These are phyloP conservation scores for Olyra latifolia DNA, from an alignment of 176 grass and related monocot genomes.

Conservation along the genomic window DNA sequence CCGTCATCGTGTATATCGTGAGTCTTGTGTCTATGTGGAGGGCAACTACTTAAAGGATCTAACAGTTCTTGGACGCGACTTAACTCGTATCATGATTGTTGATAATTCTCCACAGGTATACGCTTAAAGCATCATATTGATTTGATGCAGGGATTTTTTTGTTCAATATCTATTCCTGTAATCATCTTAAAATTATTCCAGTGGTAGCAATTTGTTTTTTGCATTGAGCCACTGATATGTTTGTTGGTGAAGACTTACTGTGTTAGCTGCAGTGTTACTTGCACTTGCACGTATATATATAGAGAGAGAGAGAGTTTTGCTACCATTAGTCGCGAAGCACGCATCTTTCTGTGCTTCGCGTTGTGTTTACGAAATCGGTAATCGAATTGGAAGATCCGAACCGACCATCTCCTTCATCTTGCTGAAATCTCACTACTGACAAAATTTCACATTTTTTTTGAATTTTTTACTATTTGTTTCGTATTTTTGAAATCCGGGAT, in stretches of 20 bases:
- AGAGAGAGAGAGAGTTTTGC: no score
- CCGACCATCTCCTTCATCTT: no score
- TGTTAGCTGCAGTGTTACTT: background rate
- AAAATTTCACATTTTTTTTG: no score
- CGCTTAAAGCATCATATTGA: background rate
- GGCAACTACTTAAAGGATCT: constrained; percentile 99
- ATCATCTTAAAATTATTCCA: background rate
- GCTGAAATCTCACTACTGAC: no score
- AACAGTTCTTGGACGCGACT: constrained; percentile 80
- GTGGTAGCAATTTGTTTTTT: background rate
- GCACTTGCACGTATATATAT: background rate
- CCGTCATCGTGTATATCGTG: constrained; percentile 87
- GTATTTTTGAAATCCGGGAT: no score
- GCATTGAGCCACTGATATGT: background rate
- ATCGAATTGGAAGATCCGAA: no score
- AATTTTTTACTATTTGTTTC: no score
- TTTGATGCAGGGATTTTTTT: background rate
- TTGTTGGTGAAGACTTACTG: background rate
- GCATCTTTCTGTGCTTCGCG: no score
- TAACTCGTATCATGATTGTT: constrained; percentile 80
- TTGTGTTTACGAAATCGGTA: no score
- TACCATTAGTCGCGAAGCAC: no score
- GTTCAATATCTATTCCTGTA: background rate
- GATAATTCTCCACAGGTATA: constrained; percentile 97
- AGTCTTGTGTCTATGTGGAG: constrained; percentile 93